phyloP scores from a whole-genome alignment of 176 grass and related monocot species.

The Carex scoparia region DNA sequence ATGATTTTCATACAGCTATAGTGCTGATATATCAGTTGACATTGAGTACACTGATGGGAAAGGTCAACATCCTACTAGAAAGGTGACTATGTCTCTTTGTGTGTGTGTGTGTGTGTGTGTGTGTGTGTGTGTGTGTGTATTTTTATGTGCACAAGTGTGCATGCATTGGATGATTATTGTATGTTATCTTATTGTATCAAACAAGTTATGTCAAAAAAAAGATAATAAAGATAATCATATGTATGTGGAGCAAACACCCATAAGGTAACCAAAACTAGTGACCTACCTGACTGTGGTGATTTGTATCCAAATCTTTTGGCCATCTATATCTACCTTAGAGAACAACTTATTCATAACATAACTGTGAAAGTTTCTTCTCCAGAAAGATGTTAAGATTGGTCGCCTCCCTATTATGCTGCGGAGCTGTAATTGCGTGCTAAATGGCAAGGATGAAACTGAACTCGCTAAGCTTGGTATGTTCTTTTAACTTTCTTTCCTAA shows the following conservation, averaged over 20 bases:
- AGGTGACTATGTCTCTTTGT: conserved; percentile 7
- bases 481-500: not conserved
- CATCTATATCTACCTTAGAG: not conserved
- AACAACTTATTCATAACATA: not conserved
- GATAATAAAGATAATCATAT: not conserved
- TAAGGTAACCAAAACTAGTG: not conserved
- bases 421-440: conserved; percentile 56
- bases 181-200: not conserved
- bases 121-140: not conserved
- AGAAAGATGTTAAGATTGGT: conserved; percentile 50
- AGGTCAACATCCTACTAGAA: conserved; percentile 14
- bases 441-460: conserved; percentile 73
- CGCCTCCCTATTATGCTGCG: conserved; percentile 88
- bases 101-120: not conserved
- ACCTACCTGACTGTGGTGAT: not conserved
- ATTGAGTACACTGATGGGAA: conserved; percentile 65
- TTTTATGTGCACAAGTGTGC: not conserved
- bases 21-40: conserved; percentile 64
- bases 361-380: not conserved
- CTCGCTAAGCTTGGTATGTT: conserved; percentile 61
- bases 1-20: conserved; percentile 47
- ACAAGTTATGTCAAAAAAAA: not conserved
- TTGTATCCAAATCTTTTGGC: not conserved
- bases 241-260: not conserved
- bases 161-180: conserved; percentile 6